Evolutionary conservation across 108 stramenopile species (phyloP), one percentile per base, ranked within the genome.

Genomic region (Nitzschia sp.): DNA sequence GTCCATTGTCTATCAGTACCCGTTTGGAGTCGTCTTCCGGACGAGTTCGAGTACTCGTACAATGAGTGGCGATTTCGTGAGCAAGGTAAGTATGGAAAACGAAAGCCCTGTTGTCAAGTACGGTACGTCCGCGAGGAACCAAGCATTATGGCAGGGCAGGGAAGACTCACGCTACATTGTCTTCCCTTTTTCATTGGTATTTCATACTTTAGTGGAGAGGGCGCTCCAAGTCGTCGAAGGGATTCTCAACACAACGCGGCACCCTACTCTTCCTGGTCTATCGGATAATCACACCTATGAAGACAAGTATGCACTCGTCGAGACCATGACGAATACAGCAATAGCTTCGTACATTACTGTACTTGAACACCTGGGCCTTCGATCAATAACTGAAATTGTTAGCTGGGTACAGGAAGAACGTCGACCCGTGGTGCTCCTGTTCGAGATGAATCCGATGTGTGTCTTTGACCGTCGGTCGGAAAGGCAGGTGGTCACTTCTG

Each of bases 261-360:
- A 69, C 29, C 68, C 68, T 3, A 23, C 19, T 25, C 32, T 69
- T 2, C 9, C 35, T 6, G 58, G 59, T 29, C 5, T 27, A 2
- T 25, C 21, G 2, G 53, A 67, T 22, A 44, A 85, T 29, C 87
- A 88, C 59, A 66, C 59, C 15, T 88, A 85, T 41, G 75, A 71
- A 19, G 81, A 76, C 46, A 88, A 88, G 63, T 88, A 81, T 73
- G 73, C 48, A 1, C 56, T 88, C 16, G 87, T 76, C 27, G 73
- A 85, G 33, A 29, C 41, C 52, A 50, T 68, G 32, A 71, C 84
- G 0, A 88, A 88, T 34, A 66, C 69, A 19, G 72, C 79, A 3
- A 67, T 85, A 30, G 80, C 80, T 19, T 60, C 84, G 29, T 67
- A 77, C 53, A 50, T 80, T 31, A 79, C 46, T 4, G 47, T 52